Conservation (phyloP, 805 yeast genomes). For the Groenewaldozyma salmanticensis region DNA sequence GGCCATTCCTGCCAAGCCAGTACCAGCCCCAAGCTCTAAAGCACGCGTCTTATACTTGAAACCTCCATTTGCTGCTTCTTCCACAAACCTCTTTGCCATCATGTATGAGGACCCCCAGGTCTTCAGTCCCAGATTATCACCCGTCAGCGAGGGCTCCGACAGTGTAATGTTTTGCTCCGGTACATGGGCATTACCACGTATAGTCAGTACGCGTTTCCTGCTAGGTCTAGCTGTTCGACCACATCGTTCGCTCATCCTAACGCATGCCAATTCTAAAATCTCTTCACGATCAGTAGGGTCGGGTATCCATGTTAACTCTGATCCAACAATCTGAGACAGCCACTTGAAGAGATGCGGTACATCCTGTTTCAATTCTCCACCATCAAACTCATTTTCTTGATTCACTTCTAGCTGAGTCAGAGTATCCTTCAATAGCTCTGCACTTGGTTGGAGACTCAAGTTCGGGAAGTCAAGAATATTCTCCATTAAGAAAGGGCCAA, state of each 20-base stretch:
- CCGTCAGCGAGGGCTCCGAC: conserved; percentile 77
- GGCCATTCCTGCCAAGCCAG: conserved; percentile 81
- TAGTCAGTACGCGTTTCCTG: conserved; percentile 44
- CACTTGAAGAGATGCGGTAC: conserved; percentile 22
- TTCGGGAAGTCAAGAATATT: conserved; percentile 22
- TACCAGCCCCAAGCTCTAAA: conserved; percentile 86
- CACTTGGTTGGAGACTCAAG: conserved; percentile 15
- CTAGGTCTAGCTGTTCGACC: conserved; percentile 80
- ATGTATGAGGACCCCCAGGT: conserved; percentile 93
- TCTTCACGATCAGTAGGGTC: conserved; percentile 20
- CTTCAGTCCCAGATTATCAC: conserved; percentile 80
- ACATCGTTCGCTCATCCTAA: conserved; percentile 66
- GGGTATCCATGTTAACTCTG: conserved; percentile 36
- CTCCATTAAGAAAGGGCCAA: neutral
- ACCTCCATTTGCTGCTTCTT: conserved; percentile 2
- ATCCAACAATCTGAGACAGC: conserved; percentile 25
- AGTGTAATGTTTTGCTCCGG: conserved; percentile 23
- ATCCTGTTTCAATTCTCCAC: conserved; percentile 10
- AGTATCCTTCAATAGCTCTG: conserved; percentile 9
- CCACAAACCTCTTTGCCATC: conserved; percentile 49
- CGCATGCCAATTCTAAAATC: conserved; percentile 48
- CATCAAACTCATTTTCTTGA: conserved; percentile 14
- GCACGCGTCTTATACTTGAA: conserved; percentile 14
- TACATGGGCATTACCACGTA: neutral
- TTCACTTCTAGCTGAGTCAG: conserved; percentile 12